A percentile compares a stretch with the other conserved stretches of the same genome.
Evolutionary conservation across 2,329 filamentous ascomycete species (phyloP).

Genomic region (Fusarium miscanthi): DNA sequence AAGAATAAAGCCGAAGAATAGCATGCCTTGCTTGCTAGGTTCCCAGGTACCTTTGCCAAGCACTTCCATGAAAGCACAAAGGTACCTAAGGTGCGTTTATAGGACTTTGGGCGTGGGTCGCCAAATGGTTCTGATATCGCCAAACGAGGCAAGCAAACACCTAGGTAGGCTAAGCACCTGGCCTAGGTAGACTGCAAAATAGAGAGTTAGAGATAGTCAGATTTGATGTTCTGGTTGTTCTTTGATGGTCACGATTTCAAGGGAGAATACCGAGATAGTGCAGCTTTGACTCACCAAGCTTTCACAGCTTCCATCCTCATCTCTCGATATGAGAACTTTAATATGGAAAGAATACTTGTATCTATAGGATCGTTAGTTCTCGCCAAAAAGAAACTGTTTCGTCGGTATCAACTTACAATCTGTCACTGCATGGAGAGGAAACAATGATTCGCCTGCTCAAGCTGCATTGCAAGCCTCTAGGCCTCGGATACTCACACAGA

Average conservation of each 20-base stretch:
- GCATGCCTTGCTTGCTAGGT: background rate
- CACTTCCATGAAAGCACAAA: background rate
- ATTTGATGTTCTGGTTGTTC: background rate
- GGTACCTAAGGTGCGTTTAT: background rate
- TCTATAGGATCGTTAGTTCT: background rate
- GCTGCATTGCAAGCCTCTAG: background rate
- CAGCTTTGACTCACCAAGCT: background rate
- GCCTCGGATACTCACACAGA: background rate
- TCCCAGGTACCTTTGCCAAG: background rate
- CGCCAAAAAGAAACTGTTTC: background rate
- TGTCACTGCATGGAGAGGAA: background rate
- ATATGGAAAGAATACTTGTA: background rate
- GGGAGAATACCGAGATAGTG: background rate
- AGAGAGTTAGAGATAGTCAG: background rate
- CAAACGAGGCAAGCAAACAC: background rate
- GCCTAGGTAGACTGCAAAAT: background rate
- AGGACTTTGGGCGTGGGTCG: slow-evolving; percentile 6
- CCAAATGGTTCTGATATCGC: background rate
- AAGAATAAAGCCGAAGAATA: background rate
- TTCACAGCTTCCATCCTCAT: background rate
- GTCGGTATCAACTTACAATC: background rate
- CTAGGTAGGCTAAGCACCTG: no score
- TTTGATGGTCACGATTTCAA: background rate
- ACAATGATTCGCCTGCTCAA: background rate
- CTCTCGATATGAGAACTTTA: no score